Base-by-base conservation (phyloP, 805 yeast species). In the Candida awuae region DNA sequence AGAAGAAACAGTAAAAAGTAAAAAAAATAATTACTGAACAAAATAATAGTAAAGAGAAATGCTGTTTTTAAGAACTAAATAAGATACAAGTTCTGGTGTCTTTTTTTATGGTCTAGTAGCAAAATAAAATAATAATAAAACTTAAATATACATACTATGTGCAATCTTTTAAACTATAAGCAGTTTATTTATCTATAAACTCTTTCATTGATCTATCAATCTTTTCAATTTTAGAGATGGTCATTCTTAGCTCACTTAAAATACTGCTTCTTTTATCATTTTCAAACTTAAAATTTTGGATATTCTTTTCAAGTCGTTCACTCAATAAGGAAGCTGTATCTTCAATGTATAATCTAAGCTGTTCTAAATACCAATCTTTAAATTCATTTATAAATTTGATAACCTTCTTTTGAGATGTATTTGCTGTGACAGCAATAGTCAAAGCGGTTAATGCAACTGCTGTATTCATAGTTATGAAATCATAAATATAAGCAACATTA, bases 391-490 rank as follows among this genome's bases (percentile, higher is more conserved):
- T 40, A 3, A 35, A 41, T 28, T 38, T 25, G 18, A 33, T 40
- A 16, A 51, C 47, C 9, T 43, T 46, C 37, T 49, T 51, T 19
- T 56, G 54, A n/a, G 58, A 46, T 27, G 41, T 45, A 41, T 54
- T 55, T 8, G 57, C 45, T 12, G 59, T 46, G 3, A 58, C 25
- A 2, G 54, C 59, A 23, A 56, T 35, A 38, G 58, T 53, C 22
- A 59, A 48, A 14, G 48, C 47, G 16, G 56, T 44, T 13, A 59
- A 21, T 1, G 63, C 59, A 35, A 52, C 39, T 3, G 52, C 50
- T 4, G 55, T 43, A 40, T 59, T 55, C 37, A 59, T 34, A 14
- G 53, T 47, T 32, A 58, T 47, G 27, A 48, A 50, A 42, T 48
- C 51, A 29, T 54, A 35, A 13, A 57, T 42, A 39, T 52, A 50